phyloP scores from a whole-genome alignment of 257 asterid genomes.

The Thymus mandschuricus region DNA sequence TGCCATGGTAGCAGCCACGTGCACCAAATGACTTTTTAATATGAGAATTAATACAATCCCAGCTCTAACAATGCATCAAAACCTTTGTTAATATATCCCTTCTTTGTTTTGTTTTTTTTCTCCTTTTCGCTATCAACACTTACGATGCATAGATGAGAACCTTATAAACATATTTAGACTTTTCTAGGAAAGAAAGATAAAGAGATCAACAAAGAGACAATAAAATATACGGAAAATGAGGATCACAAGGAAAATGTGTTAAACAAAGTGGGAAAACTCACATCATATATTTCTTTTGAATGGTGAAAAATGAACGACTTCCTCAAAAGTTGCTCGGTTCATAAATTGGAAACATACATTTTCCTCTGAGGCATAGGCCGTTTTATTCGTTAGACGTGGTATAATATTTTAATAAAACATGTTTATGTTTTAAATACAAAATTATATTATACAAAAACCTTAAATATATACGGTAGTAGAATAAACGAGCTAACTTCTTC shows the following conservation, averaged over 20 bases:
- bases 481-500: no score
- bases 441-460: no score
- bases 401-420: no score
- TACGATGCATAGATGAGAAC: neutral
- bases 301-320: neutral
- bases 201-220: neutral
- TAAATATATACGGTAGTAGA: no score
- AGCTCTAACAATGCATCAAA: constrained; percentile 13
- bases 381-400: no score
- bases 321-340: neutral
- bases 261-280: neutral
- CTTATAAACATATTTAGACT: neutral
- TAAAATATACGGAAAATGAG: constrained; percentile 26
- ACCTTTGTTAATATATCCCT: neutral
- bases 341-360: neutral
- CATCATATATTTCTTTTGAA: neutral
- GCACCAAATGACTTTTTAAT: constrained; percentile 33
- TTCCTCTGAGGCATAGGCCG: no score
- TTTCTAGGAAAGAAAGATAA: constrained; percentile 12
- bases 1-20: constrained; percentile 40
- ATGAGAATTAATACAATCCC: neutral
- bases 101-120: neutral
- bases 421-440: no score
- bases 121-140: neutral
- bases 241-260: constrained; percentile 27